phyloP scores from a whole-genome alignment of 345 rosid species.

The Diplotaxis tenuifolia region DNA sequence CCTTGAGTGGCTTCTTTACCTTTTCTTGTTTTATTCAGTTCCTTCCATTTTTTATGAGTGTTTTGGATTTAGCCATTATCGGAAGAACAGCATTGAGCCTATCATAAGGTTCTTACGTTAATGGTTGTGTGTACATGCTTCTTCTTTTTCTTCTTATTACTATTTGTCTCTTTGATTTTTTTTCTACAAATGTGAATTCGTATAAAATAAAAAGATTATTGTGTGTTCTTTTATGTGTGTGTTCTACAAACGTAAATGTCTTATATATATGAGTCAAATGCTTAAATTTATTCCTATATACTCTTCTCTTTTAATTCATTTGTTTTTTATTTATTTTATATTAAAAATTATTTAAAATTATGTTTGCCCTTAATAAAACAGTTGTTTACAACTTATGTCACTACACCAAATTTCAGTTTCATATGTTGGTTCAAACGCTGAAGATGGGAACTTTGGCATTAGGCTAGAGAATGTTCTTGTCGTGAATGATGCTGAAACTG shows the following conservation, averaged over 20 bases:
- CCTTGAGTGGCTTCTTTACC: slow-evolving; percentile 26
- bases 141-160: not conserved
- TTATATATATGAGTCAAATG: too few species aligned
- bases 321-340: too few species aligned
- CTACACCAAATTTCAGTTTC: not conserved
- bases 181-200: not conserved
- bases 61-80: slow-evolving; percentile 22
- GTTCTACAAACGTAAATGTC: not conserved
- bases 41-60: slow-evolving; percentile 19
- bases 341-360: not conserved
- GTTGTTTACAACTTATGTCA: too few species aligned
- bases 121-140: slow-evolving; percentile 26
- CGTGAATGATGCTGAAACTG: too few species aligned
- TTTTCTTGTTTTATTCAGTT: slow-evolving; percentile 10
- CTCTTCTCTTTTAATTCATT: not conserved
- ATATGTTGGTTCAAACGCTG: too few species aligned
- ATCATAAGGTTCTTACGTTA: slow-evolving; percentile 20
- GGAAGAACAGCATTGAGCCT: slow-evolving; percentile 3
- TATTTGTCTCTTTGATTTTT: not conserved
- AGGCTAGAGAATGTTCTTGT: too few species aligned
- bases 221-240: not conserved
- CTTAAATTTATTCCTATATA: too few species aligned
- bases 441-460: too few species aligned
- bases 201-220: not conserved
- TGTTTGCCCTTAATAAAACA: too few species aligned